Evolutionary conservation across 2,329 filamentous ascomycete species (phyloP).

Genomic region (Arthroderma sp.): DNA sequence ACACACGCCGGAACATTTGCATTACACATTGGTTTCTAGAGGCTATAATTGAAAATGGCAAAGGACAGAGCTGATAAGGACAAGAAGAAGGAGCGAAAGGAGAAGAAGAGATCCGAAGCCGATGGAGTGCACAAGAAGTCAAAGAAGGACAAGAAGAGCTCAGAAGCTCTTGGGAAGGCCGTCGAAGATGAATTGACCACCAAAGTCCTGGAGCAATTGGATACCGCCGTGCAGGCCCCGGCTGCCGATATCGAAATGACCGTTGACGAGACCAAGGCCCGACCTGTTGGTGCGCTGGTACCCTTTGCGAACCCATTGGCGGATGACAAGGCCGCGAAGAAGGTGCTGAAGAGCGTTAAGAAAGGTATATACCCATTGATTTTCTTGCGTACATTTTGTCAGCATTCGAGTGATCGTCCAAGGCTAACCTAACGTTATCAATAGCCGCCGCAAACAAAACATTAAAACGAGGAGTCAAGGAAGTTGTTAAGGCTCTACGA

Average conservation of each 20-base stretch:
- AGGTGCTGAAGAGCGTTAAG: slow-evolving; percentile 39
- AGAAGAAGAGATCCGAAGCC: slow-evolving; percentile 28
- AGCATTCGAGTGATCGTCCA: background rate
- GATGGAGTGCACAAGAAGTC: slow-evolving; percentile 36
- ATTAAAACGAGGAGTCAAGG: slow-evolving; percentile 95
- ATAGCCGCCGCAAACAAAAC: slow-evolving; percentile 88
- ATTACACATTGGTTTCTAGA: no score
- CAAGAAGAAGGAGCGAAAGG: slow-evolving; percentile 35
- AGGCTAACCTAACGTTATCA: slow-evolving; percentile 11
- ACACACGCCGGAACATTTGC: no score
- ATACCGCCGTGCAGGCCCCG: slow-evolving; percentile 12
- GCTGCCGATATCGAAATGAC: slow-evolving; percentile 13
- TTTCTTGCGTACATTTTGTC: background rate
- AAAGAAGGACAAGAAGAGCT: slow-evolving; percentile 33
- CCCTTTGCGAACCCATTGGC: slow-evolving; percentile 38
- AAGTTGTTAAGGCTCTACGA: slow-evolving; percentile 95
- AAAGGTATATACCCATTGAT: slow-evolving; percentile 26
- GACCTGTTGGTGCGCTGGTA: slow-evolving; percentile 34
- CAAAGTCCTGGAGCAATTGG: slow-evolving; percentile 23
- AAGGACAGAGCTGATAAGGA: slow-evolving; percentile 32
- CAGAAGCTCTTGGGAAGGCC: slow-evolving; percentile 24
- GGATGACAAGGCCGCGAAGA: slow-evolving; percentile 39
- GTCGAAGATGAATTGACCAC: slow-evolving; percentile 27
- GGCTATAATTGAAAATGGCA: slow-evolving; percentile 23
- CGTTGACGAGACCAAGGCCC: slow-evolving; percentile 14